Conservation (phyloP, 73 alveolate species). For the Symbiodinium pilosum region DNA sequence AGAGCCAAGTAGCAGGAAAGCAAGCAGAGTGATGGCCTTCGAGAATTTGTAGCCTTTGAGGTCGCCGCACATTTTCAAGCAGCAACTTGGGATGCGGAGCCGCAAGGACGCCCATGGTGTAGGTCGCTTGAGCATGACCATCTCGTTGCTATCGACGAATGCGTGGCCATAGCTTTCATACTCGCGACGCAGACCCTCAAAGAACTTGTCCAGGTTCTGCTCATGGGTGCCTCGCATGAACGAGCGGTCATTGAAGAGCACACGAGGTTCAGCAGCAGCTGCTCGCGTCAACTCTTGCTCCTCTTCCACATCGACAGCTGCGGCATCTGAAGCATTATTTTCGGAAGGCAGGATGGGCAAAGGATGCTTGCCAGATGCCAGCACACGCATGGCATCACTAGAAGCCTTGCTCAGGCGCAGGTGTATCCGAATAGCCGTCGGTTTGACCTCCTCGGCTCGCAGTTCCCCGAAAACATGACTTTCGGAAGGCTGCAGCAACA, state of each 20-base stretch:
- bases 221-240: background rate
- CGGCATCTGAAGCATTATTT: too few species aligned
- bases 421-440: background rate
- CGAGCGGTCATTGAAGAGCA: background rate
- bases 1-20: too few species aligned
- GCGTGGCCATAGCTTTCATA: background rate
- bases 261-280: background rate
- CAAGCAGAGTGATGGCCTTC: too few species aligned
- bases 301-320: background rate
- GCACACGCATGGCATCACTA: background rate
- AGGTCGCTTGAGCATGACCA: background rate
- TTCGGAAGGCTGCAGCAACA: background rate
- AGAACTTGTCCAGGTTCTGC: background rate
- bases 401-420: background rate
- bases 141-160: background rate
- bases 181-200: background rate
- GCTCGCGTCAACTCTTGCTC: background rate
- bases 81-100: background rate
- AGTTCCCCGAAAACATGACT: background rate
- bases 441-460: background rate
- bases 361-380: background rate
- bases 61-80: background rate
- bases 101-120: background rate
- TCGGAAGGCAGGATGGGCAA: background rate
- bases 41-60: background rate